These are phyloP conservation scores for Chloroidium sp. DNA, from an alignment of 163 green algal genomes.

Conservation along the genomic window DNA sequence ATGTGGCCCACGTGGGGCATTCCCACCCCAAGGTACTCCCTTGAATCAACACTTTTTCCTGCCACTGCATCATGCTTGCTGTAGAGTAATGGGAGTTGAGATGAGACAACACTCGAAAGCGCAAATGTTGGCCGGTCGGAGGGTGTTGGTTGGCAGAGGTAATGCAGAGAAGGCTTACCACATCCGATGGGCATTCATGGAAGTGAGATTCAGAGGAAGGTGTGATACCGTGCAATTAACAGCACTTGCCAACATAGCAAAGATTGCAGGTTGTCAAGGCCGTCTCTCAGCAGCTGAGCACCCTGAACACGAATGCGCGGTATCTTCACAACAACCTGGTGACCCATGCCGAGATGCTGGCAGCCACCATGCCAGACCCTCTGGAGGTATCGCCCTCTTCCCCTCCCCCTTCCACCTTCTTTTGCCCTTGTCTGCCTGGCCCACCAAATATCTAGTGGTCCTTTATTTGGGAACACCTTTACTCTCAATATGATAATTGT, in stretches of 20 bases:
- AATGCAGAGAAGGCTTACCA: too few species aligned
- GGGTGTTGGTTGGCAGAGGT: too few species aligned
- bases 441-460: background rate
- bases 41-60: background rate
- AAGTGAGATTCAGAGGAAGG: background rate
- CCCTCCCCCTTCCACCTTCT: too few species aligned
- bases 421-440: too few species aligned
- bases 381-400: conserved; percentile 30
- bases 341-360: conserved; percentile 37
- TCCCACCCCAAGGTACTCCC: conserved; percentile 43
- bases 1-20: conserved; percentile 73
- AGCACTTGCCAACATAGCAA: background rate
- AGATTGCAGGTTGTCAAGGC: conserved; percentile 46
- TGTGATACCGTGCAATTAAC: background rate
- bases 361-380: conserved; percentile 35
- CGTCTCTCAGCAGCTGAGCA: conserved; percentile 44
- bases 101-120: too few species aligned
- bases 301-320: conserved; percentile 72
- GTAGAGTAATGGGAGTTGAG: too few species aligned
- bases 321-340: conserved; percentile 56
- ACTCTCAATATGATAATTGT: background rate
- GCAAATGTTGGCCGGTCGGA: too few species aligned
- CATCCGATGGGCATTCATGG: too few species aligned
- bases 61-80: background rate
- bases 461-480: background rate